Conservation (phyloP, 805 yeast species). For the Teunomyces pallodes region DNA sequence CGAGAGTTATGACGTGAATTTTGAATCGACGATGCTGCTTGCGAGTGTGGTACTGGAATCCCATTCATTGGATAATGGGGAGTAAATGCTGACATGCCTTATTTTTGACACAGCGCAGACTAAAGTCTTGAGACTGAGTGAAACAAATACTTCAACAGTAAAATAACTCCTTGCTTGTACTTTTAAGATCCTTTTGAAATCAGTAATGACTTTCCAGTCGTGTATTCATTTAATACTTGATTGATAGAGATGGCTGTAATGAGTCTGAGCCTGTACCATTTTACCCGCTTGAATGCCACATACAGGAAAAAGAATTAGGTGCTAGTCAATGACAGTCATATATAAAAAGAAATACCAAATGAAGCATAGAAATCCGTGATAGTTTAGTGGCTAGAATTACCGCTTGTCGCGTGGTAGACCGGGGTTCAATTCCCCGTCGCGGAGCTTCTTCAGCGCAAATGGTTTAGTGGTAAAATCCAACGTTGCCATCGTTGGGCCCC, state of each 20-base stretch:
- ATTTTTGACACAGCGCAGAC: background rate
- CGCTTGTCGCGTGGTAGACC: background rate
- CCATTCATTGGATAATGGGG: background rate
- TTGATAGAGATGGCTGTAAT: background rate
- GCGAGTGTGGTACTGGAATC: background rate
- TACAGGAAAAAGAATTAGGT: background rate
- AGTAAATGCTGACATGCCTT: background rate
- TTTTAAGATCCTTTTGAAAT: background rate
- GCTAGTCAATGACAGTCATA: background rate
- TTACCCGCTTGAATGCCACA: background rate
- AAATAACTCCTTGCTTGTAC: background rate
- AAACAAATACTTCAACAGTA: background rate
- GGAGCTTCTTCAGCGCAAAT: background rate
- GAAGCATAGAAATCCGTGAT: background rate
- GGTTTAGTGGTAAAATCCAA: background rate
- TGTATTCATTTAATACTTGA: background rate
- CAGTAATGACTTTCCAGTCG: background rate
- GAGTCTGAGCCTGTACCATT: background rate
- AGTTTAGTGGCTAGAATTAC: background rate
- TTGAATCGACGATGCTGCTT: background rate
- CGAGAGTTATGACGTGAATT: background rate
- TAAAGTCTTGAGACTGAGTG: background rate
- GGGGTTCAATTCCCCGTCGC: background rate
- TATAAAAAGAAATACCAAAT: no score
- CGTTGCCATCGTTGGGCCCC: slow-evolving; percentile 3